These are phyloP conservation scores for Wickerhamomyces chambardii DNA, from an alignment of 805 yeast genomes.

Conservation along the genomic window DNA sequence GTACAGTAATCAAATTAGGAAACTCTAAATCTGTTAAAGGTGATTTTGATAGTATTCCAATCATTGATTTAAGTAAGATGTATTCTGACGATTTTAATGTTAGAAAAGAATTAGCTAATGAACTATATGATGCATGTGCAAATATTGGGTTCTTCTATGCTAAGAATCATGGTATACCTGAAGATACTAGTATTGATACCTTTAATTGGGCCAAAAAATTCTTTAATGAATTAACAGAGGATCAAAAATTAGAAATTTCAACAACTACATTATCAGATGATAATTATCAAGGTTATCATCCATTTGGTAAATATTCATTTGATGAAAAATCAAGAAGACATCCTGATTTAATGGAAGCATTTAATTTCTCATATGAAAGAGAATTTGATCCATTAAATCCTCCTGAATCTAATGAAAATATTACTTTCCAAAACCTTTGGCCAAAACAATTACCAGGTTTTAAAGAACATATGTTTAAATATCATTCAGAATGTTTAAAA, in stretches of 20 bases:
- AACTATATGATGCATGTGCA: conserved; percentile 11
- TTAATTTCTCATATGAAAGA: conserved; percentile 18
- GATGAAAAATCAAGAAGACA: conserved; percentile 4
- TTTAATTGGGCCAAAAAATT: conserved; percentile 14
- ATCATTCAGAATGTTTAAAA: conserved; percentile 11
- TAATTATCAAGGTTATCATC: conserved; percentile 12
- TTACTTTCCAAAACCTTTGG: conserved; percentile 17
- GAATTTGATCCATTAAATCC: conserved; percentile 6
- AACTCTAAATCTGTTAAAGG: neutral
- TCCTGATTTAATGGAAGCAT: conserved; percentile 22
- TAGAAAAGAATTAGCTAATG: conserved; percentile 7
- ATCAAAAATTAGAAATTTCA: conserved; percentile 12
- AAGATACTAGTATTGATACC: neutral
- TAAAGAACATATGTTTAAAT: conserved; percentile 10
- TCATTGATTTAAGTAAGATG: conserved; percentile 8
- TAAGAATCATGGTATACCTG: conserved; percentile 15
- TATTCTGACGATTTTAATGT: conserved; percentile 4
- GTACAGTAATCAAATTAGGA: neutral
- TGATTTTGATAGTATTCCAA: conserved; percentile 10
- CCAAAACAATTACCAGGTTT: conserved; percentile 16
- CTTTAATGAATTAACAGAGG: conserved; percentile 10
- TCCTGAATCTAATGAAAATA: conserved; percentile 9
- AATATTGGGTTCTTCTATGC: conserved; percentile 18
- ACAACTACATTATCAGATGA: conserved; percentile 10
- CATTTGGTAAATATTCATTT: conserved; percentile 2